Conservation (phyloP, 495 filamentous ascomycete species). For the Penicillium macrosclerotiorum region DNA sequence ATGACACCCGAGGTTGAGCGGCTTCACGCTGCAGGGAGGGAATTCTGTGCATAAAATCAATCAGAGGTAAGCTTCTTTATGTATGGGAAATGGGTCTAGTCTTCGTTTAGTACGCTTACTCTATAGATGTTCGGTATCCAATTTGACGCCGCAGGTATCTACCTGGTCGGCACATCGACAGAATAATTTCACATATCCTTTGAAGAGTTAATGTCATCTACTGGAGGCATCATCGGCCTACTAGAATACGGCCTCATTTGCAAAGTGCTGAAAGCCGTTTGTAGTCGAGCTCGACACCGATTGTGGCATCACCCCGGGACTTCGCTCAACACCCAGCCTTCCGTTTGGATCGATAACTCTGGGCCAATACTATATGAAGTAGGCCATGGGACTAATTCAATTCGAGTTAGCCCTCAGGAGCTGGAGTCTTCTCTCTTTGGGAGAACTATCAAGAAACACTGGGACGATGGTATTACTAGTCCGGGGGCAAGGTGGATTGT, state of each 20-base stretch:
- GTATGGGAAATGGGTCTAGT: too few species aligned
- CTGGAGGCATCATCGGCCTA: constrained; percentile 18
- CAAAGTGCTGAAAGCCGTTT: constrained; percentile 10
- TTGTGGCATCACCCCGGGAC: constrained; percentile 6
- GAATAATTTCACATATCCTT: constrained; percentile 23
- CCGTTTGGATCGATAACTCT: constrained; percentile 23
- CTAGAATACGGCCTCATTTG: constrained; percentile 22
- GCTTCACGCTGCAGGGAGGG: background rate
- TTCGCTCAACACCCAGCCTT: constrained; percentile 5
- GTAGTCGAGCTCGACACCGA: constrained; percentile 14
- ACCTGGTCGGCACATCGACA: constrained; percentile 21
- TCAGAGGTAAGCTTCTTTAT: too few species aligned
- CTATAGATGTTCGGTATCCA: constrained; percentile 21
- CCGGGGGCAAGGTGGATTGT: constrained; percentile 1
- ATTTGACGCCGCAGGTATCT: constrained; percentile 22
- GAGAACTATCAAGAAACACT: constrained; percentile 14
- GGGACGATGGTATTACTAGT: constrained; percentile 16
- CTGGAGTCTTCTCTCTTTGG: constrained; percentile 18
- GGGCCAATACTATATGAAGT: constrained; percentile 19
- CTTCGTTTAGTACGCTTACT: background rate
- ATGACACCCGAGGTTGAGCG: background rate
- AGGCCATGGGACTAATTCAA: constrained; percentile 13
- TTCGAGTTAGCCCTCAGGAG: constrained; percentile 13
- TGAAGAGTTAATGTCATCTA: constrained; percentile 21
- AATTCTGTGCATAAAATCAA: too few species aligned